Base-by-base conservation (phyloP, 306 rosid genomes). In the Lagenaria siceraria region DNA sequence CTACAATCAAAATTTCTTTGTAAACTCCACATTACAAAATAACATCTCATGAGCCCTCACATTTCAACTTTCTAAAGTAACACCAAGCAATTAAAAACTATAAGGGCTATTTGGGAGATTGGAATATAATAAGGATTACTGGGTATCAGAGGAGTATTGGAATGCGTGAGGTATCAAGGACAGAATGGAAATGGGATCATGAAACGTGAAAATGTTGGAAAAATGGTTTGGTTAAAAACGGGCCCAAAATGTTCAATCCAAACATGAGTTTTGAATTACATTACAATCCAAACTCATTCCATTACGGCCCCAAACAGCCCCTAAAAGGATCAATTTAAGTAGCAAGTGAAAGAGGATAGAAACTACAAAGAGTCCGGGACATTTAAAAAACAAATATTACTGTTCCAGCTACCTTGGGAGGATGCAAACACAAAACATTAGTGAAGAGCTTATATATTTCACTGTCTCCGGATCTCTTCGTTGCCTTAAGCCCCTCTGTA, bases 391-490 rank as follows among this genome's bases (percentile, higher is more conserved):
- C 6, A 14, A 27, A 61, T 62, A 19, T 49, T 43, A 22, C 3
- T 43, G 18, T 13, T 77, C 24, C 31, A 25, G 46, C 59, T 85
- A 92, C 98, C 97, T 95, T 92, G 0, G 99, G 99, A 63, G 90
- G 97, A 80, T 87, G 63, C 53, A 95, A 18, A 80, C 82, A 83
- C 83, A 95, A 75, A 76, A 88, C 90, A 87, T 95, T 95, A 22
- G 90, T 84, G 82, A 95, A 95, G 74, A 95, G 92, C 88, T 90
- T 92, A 78, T 75, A 85, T 80, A 95, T 88, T 81, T 90, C 91
- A 46, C 78, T 83, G 54, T 90, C 92, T 52, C 89, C 97, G 5
- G 92, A 81, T 82, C 89, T 88, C 87, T 89, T 92, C 21, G 87
- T 84, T 42, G 80, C 92, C 82, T 91, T 89, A 24, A 92, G 87